Evolutionary conservation across 2,329 filamentous ascomycete species (phyloP), one percentile per base, ranked within the genome.

Genomic region (Seiridium unicorne): DNA sequence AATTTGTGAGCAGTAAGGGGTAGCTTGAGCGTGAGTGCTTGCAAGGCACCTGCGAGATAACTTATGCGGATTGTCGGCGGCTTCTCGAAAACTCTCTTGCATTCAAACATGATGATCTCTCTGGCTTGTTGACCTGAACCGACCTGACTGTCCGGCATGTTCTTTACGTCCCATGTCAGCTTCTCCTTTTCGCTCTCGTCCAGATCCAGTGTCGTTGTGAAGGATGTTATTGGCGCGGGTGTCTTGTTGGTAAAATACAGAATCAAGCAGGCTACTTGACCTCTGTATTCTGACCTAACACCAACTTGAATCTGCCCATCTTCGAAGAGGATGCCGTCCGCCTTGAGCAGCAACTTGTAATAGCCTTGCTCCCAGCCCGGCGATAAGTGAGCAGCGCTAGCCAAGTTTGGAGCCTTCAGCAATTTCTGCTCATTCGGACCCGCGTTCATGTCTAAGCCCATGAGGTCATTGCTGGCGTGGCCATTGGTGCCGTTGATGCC

Each of bases 241-340:
- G 92, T 93, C 78, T 97, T 97, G 81, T 99, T 99, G 62, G 89
- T 91, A 74, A 98, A 97, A 76, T 98, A 99, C 56, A 97, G 79
- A 69, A 99, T 98, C 63, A 99, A 80, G 69, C 95, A 97, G 47
- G 95, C 95, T 79, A 97, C 89, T 72, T 97, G 92, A n/a, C 89
- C 91, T 62, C 95, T 89, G 73, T 97, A 99, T 76, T 99, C 95
- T 8, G 93, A 96, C 42, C 95, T 89, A 57, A 98, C 78, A 38
- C 95, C 95, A 46, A 99, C 84, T 72, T 99, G 94, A 58, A 99
- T 85, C 75, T 99, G 95, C 0, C 89, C 89, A 71, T 99, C 95
- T 76, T 99, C 93, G 72, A 97, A 99, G 1, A 99, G 81, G 7
- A 99, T 85, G 58, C 95, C 95, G 72, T 98, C 93, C 0, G 89